These are phyloP conservation scores for Corynascus novoguineensis DNA, from an alignment of 495 filamentous ascomycete genomes.

Conservation along the genomic window DNA sequence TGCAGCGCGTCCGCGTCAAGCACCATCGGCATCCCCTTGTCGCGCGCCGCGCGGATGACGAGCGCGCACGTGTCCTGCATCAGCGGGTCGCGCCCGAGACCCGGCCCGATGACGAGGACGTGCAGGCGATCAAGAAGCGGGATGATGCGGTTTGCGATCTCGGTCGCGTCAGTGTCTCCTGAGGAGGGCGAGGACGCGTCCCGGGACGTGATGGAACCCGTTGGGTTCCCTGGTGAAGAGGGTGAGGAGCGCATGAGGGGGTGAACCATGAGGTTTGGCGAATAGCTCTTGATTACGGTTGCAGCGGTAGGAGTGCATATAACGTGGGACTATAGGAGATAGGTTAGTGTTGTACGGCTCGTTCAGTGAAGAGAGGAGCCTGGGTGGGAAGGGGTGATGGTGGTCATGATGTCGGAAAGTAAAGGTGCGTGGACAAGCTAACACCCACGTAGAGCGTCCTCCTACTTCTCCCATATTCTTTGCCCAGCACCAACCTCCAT, in stretches of 20 bases:
- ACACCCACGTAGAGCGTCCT: neutral
- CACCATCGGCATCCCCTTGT: slow-evolving; percentile 70
- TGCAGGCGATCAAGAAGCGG: slow-evolving; percentile 80
- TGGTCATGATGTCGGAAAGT: neutral
- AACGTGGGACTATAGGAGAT: slow-evolving; percentile 73
- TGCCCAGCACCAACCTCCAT: neutral
- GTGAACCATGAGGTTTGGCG: slow-evolving; percentile 97
- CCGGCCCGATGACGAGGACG: slow-evolving; percentile 89
- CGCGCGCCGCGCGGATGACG: slow-evolving; percentile 74
- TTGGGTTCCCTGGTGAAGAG: slow-evolving; percentile 34
- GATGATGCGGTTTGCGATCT: slow-evolving; percentile 65
- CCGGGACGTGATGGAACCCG: neutral
- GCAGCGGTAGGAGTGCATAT: slow-evolving; percentile 89
- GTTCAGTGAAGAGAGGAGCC: slow-evolving; percentile 7
- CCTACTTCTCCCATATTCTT: neutral
- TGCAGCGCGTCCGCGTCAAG: slow-evolving; percentile 88
- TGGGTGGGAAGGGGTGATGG: neutral
- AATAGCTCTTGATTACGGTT: slow-evolving; percentile 93
- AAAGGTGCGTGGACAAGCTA: neutral
- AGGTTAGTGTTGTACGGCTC: neutral
- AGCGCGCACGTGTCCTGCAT: slow-evolving; percentile 82
- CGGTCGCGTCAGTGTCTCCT: slow-evolving; percentile 45
- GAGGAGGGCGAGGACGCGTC: slow-evolving; percentile 24
- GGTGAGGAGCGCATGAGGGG: slow-evolving; percentile 79
- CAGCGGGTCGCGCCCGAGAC: slow-evolving; percentile 78